Evolutionary conservation across 441 rosid species (phyloP).

Genomic region (Hypseocharis bilobata): DNA sequence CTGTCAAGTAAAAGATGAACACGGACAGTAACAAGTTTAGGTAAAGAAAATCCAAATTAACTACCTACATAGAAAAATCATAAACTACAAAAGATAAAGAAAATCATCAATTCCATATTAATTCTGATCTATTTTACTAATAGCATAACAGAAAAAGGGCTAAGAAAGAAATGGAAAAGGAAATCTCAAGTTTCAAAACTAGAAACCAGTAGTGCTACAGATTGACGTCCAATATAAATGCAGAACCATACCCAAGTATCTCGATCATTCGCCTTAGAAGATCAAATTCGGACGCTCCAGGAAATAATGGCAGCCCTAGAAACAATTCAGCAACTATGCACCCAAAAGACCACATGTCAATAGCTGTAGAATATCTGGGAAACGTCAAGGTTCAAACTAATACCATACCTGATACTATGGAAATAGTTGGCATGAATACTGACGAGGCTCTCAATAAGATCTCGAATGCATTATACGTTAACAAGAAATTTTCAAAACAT

Average conservation of each 20-base stretch:
- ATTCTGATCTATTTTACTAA: background rate
- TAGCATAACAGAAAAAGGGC: background rate
- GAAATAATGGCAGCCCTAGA: slow-evolving; percentile 93
- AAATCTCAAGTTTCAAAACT: slow-evolving; percentile 2
- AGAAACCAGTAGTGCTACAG: slow-evolving; percentile 6
- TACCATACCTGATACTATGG: background rate
- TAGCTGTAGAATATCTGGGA: slow-evolving; percentile 83
- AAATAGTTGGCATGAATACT: background rate
- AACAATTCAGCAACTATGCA: slow-evolving; percentile 98
- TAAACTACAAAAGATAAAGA: background rate
- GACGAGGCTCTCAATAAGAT: too few species aligned
- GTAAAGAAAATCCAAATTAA: background rate
- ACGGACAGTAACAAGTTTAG: background rate
- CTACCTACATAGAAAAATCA: background rate
- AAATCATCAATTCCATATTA: background rate
- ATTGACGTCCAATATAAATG: slow-evolving; percentile 6
- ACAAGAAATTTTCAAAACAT: too few species aligned
- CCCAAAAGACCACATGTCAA: slow-evolving; percentile 99
- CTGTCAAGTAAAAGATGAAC: background rate
- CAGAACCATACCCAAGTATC: slow-evolving; percentile 71
- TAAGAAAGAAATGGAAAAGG: background rate
- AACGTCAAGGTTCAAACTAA: slow-evolving; percentile 39
- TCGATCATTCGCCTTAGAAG: slow-evolving; percentile 82
- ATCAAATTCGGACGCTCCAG: slow-evolving; percentile 99
- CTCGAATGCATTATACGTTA: too few species aligned